These are phyloP conservation scores for Dioscorea dumetorum DNA, from an alignment of 106 monocot species.

Conservation along the genomic window DNA sequence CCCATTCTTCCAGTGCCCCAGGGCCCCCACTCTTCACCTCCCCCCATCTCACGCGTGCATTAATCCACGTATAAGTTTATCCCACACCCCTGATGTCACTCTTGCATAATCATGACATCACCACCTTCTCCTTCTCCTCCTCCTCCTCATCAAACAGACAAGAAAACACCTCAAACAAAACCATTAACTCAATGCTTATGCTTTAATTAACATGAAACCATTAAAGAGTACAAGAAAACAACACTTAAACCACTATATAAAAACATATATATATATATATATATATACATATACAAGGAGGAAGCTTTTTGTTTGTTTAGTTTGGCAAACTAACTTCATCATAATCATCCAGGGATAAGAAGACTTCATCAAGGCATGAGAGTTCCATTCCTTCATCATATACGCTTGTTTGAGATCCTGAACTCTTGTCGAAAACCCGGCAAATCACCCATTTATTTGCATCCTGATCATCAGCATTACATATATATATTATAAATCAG, in stretches of 20 bases:
- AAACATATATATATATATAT: too few relatives aligned
- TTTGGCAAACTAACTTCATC: constrained; percentile 87
- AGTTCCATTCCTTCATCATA: constrained; percentile 59
- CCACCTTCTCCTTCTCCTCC: constrained; percentile 3
- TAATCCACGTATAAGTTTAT: constrained; percentile 10
- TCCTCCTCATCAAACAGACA: too few relatives aligned
- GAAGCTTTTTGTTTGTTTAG: not conserved
- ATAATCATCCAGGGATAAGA: constrained; percentile 74
- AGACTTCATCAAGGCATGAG: constrained; percentile 87
- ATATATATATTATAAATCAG: too few relatives aligned
- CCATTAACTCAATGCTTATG: too few relatives aligned
- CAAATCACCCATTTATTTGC: constrained; percentile 58
- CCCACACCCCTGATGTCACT: constrained; percentile 16
- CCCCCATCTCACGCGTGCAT: constrained; percentile 6
- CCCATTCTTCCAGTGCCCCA: not conserved
- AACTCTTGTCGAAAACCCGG: constrained; percentile 53
- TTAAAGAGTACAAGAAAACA: too few relatives aligned
- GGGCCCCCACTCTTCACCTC: not conserved
- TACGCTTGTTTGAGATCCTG: constrained; percentile 34
- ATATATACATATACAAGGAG: not conserved
- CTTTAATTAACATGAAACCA: too few relatives aligned
- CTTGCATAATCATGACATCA: constrained; percentile 31
- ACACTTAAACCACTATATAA: too few relatives aligned
- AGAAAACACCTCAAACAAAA: too few relatives aligned
- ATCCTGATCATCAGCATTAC: constrained; percentile 30